phyloP scores from a whole-genome alignment of 2,329 filamentous ascomycete genomes.

The Fusarium lyarnte region DNA sequence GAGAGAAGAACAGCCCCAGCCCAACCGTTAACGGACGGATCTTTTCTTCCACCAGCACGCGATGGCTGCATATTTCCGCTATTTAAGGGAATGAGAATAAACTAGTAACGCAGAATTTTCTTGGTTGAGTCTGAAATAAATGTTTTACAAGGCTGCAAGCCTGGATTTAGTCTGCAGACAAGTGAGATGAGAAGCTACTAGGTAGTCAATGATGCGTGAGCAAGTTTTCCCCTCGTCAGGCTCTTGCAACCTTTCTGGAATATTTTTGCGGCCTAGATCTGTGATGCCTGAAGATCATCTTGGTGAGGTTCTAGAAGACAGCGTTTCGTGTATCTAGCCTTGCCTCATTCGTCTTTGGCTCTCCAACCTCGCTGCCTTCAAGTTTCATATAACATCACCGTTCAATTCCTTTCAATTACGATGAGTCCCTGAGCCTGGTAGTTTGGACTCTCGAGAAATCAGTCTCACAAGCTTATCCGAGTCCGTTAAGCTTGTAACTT shows the following conservation, averaged over 20 bases:
- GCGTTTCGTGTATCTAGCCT: not conserved
- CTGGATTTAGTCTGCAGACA: not conserved
- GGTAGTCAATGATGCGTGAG: not conserved
- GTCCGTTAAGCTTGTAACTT: not conserved
- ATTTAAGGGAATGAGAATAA: not conserved
- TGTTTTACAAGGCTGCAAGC: not conserved
- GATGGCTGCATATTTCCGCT: constrained; percentile 28
- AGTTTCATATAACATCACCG: not conserved
- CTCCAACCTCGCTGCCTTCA: not conserved
- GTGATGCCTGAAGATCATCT: constrained; percentile 21
- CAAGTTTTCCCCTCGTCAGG: constrained; percentile 2
- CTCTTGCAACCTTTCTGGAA: not conserved
- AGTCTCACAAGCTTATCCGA: constrained; percentile 12
- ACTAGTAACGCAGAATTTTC: not conserved
- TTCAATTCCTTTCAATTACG: not conserved
- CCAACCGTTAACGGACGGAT: constrained; percentile 17
- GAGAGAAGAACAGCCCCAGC: not conserved
- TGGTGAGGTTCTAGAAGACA: constrained; percentile 12
- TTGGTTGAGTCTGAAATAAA: not conserved
- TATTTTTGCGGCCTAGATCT: constrained; percentile 14
- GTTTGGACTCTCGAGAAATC: not conserved
- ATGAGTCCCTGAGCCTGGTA: not conserved
- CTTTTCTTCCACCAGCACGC: constrained; percentile 19
- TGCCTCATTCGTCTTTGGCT: not conserved
- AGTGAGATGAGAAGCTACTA: not conserved